Base-by-base conservation (phyloP, 2,329 filamentous ascomycete genomes). In the Fusarium oxysporum region DNA sequence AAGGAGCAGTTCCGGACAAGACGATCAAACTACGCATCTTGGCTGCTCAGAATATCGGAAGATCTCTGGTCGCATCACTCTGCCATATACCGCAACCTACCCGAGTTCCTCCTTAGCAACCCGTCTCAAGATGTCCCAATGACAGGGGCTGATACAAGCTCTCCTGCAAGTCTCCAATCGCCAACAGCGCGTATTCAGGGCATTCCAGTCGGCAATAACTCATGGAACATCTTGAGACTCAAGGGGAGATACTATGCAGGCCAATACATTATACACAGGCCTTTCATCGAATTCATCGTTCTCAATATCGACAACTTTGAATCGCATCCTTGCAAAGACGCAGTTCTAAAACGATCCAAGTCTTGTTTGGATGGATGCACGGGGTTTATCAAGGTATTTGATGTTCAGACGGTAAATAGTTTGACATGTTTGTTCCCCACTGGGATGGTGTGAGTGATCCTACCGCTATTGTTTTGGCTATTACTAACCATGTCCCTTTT, bases 261-360 rank as follows among this genome's bases (percentile, higher is more conserved):
- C 0, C 77, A 79, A 21, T 79, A 80, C 40, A 80, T 80, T 9
- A 79, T 80, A 2, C 76, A 80, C 30, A 64, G 78, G 2, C 79
- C 79, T 1, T 78, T 80, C 13, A 69, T 80, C 12, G 78, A 80
- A 12, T 78, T 78, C 11, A 72, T 76, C 0, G 32, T 80, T 11
- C 67, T 80, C 7, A 79, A 80, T 13, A 61, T 76, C 16, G 66
- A 68, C 0, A 66, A 74, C 5, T 70, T 80, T 4, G 64, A 77
- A 2, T 62, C 67, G 0, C 78, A 80, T 37, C 78, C 78, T 4
- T 73, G 62, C 41, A 70, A 54, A 7, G 71, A 68, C 0, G 70
- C 65, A 1, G 73, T 80, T 13, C 37, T 80, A 0, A 70, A 77
- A 13, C 71, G 64, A 3, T 78, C 73, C 1, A 57, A 61, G 8